Conservation (phyloP, 2,329 filamentous ascomycete species). For the Purpureocillium lavendulum region DNA sequence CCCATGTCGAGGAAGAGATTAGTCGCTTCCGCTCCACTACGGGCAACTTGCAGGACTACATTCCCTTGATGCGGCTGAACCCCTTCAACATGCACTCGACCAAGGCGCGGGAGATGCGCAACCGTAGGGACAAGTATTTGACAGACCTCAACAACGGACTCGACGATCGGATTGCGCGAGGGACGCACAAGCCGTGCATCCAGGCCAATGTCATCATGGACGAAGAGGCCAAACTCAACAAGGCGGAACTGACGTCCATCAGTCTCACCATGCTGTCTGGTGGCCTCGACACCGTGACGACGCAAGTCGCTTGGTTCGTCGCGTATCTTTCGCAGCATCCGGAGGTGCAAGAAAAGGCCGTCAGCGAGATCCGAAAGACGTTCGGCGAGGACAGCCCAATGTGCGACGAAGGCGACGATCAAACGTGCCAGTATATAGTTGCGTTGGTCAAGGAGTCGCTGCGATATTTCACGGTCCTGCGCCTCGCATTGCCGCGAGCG, state of each 20-base stretch:
- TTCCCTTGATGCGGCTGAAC: slow-evolving; percentile 50
- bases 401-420: slow-evolving; percentile 53
- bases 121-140: slow-evolving; percentile 52
- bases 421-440: slow-evolving; percentile 54
- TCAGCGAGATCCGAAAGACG: slow-evolving; percentile 45
- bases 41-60: slow-evolving; percentile 53
- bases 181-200: slow-evolving; percentile 55
- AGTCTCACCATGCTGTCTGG: slow-evolving; percentile 62
- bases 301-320: slow-evolving; percentile 57
- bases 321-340: slow-evolving; percentile 49
- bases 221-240: slow-evolving; percentile 52
- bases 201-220: slow-evolving; percentile 59
- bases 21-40: slow-evolving; percentile 51
- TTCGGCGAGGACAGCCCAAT: slow-evolving; percentile 45
- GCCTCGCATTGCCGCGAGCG: slow-evolving; percentile 52
- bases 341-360: slow-evolving; percentile 54
- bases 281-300: slow-evolving; percentile 59
- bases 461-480: slow-evolving; percentile 54
- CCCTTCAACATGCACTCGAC: slow-evolving; percentile 51
- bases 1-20: slow-evolving; percentile 53
- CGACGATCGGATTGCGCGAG: slow-evolving; percentile 51
- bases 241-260: slow-evolving; percentile 55
- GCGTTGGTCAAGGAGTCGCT: slow-evolving; percentile 55
- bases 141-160: slow-evolving; percentile 47
- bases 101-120: slow-evolving; percentile 51